Evolutionary conservation across 2,329 filamentous ascomycete genomes (phyloP).

Genomic region (Lecanicillium sp.): DNA sequence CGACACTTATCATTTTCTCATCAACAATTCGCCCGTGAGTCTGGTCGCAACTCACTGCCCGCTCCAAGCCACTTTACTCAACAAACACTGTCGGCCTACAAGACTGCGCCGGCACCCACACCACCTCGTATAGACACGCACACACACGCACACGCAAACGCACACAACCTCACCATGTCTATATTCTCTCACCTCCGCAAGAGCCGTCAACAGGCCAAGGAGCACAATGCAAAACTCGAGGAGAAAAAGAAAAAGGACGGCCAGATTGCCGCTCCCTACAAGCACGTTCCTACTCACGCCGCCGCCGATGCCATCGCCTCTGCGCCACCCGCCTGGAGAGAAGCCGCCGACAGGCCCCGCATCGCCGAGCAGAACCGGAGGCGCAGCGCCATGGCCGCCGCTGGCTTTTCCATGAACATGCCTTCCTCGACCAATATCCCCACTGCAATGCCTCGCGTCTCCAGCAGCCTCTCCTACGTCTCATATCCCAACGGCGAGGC

Average conservation of each 20-base stretch:
- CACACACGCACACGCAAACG: background rate
- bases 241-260: conserved; percentile 41
- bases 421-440: conserved; percentile 17
- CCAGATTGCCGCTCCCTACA: conserved; percentile 41
- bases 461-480: conserved; percentile 41
- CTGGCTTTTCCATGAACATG: conserved; percentile 32
- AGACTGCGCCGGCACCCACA: background rate
- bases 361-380: conserved; percentile 47
- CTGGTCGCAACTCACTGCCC: too few relatives aligned
- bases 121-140: conserved; percentile 1
- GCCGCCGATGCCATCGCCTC: conserved; percentile 51
- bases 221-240: conserved; percentile 42
- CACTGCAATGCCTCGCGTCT: conserved; percentile 34
- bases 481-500: conserved; percentile 39
- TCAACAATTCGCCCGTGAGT: too few relatives aligned
- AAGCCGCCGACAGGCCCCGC: conserved; percentile 36
- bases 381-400: conserved; percentile 42
- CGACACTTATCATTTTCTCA: too few relatives aligned
- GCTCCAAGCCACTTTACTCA: conserved; percentile 5
- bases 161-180: conserved; percentile 38
- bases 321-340: conserved; percentile 46
- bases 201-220: conserved; percentile 50
- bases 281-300: conserved; percentile 57
- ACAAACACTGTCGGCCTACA: too few relatives aligned
- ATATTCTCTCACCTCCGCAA: conserved; percentile 49